phyloP scores from a whole-genome alignment of 2,329 filamentous ascomycete species.

The Colletotrichum noveboracense region DNA sequence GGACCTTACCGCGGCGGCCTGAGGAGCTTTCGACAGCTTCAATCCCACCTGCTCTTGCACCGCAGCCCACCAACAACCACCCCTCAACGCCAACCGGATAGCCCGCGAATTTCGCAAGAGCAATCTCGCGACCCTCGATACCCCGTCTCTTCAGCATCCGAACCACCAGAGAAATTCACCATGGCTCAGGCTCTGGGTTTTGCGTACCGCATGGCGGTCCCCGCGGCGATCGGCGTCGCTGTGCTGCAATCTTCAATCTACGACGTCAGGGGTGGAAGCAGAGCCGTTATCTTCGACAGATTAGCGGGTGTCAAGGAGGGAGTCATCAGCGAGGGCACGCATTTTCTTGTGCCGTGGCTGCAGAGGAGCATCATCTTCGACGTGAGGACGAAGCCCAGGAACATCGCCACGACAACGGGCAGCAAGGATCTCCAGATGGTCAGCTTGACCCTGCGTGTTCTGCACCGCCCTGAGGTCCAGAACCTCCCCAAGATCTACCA shows the following conservation, averaged over 20 bases:
- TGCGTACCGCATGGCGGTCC: slow-evolving; percentile 74
- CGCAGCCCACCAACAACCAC: not conserved
- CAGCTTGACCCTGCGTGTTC: slow-evolving; percentile 92
- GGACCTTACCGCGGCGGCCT: slow-evolving; percentile 17
- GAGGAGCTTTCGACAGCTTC: slow-evolving; percentile 22
- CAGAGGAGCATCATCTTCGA: slow-evolving; percentile 95
- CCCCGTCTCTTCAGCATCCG: not conserved
- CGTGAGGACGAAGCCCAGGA: slow-evolving; percentile 95
- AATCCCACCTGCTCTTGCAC: not conserved
- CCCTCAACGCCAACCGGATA: not conserved
- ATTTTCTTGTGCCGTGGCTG: slow-evolving; percentile 95
- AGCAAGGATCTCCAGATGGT: slow-evolving; percentile 99
- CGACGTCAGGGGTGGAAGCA: slow-evolving; percentile 93
- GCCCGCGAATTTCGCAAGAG: not conserved
- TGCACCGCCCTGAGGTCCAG: slow-evolving; percentile 93
- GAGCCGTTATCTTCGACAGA: slow-evolving; percentile 98
- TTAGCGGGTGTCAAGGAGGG: slow-evolving; percentile 89
- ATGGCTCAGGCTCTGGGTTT: slow-evolving; percentile 61
- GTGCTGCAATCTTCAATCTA: slow-evolving; percentile 84
- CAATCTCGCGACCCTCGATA: not conserved
- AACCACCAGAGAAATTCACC: not conserved
- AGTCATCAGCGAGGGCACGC: slow-evolving; percentile 94
- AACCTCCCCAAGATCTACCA: slow-evolving; percentile 97
- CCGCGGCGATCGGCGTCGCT: slow-evolving; percentile 70
- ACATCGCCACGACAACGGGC: slow-evolving; percentile 96